These are phyloP conservation scores for Gossypium stocksii DNA, from an alignment of 345 rosid species.

Conservation along the genomic window DNA sequence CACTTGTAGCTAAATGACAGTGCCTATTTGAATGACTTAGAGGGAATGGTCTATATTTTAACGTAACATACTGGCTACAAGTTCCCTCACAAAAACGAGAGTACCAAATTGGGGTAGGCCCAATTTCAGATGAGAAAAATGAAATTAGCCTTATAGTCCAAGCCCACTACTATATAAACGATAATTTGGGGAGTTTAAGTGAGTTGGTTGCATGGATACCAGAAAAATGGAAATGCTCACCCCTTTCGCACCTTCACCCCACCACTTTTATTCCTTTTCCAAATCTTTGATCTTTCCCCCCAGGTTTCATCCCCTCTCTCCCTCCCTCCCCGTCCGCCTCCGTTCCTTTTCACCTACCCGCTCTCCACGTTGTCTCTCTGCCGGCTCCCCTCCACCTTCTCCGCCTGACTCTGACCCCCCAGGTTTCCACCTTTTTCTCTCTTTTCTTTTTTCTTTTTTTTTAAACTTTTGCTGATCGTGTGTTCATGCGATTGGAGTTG, in stretches of 20 bases:
- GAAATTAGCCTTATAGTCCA: background rate
- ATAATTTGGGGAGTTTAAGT: background rate
- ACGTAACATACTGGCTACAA: no score
- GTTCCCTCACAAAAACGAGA: no score
- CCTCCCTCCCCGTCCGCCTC: conserved; percentile 10
- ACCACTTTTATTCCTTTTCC: background rate
- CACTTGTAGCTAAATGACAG: no score
- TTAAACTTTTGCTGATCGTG: background rate
- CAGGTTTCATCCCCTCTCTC: conserved; percentile 20
- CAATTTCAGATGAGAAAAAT: background rate
- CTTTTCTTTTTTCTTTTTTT: background rate
- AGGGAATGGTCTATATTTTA: no score
- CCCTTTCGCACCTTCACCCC: background rate
- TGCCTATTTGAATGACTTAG: no score
- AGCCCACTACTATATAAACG: background rate
- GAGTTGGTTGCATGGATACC: background rate
- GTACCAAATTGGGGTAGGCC: no score
- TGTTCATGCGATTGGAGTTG: background rate
- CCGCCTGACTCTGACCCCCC: conserved; percentile 37
- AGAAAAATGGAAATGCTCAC: conserved; percentile 1
- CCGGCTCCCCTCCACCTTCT: conserved; percentile 34
- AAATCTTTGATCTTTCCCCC: conserved; percentile 2
- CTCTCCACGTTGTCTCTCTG: conserved; percentile 26
- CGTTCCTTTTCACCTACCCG: conserved; percentile 4
- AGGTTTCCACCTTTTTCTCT: conserved; percentile 30